Evolutionary conservation across 805 yeast species (phyloP).

Genomic region (Hanseniaspora valbyensis): DNA sequence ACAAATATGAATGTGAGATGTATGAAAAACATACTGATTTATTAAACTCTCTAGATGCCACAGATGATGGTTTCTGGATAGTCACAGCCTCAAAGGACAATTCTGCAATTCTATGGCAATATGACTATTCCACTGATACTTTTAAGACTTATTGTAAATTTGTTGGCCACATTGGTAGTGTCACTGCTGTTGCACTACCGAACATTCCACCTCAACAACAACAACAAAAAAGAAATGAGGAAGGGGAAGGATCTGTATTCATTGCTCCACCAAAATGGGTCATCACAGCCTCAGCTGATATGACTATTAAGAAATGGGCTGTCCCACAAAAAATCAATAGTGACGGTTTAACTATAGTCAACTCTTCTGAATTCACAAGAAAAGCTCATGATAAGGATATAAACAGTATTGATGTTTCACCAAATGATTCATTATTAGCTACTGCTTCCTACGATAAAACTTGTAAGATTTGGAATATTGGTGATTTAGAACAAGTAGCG

Average conservation of each 20-base stretch:
- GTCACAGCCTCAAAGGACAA: constrained; percentile 87
- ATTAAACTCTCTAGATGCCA: constrained; percentile 66
- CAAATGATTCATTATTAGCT: constrained; percentile 78
- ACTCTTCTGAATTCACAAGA: constrained; percentile 73
- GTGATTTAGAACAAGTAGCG: constrained; percentile 78
- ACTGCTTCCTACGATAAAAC: constrained; percentile 91
- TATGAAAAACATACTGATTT: constrained; percentile 79
- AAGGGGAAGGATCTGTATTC: constrained; percentile 20
- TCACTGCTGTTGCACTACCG: constrained; percentile 72
- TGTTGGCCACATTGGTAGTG: constrained; percentile 78
- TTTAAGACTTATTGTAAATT: constrained; percentile 48
- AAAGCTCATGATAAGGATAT: constrained; percentile 96
- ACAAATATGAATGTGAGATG: constrained; percentile 49
- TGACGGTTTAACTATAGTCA: constrained; percentile 30
- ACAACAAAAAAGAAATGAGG: constrained; percentile 16
- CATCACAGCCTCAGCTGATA: constrained; percentile 74
- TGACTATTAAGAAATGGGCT: constrained; percentile 78
- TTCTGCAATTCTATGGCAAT: constrained; percentile 75
- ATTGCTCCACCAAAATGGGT: constrained; percentile 47
- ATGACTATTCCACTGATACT: constrained; percentile 34
- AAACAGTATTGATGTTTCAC: constrained; percentile 79
- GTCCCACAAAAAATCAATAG: constrained; percentile 36
- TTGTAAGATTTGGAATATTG: constrained; percentile 79
- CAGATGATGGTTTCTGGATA: constrained; percentile 76
- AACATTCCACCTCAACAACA: constrained; percentile 25